Conservation (phyloP, 2,329 filamentous ascomycete genomes). For the Aspergillus jensenii region DNA sequence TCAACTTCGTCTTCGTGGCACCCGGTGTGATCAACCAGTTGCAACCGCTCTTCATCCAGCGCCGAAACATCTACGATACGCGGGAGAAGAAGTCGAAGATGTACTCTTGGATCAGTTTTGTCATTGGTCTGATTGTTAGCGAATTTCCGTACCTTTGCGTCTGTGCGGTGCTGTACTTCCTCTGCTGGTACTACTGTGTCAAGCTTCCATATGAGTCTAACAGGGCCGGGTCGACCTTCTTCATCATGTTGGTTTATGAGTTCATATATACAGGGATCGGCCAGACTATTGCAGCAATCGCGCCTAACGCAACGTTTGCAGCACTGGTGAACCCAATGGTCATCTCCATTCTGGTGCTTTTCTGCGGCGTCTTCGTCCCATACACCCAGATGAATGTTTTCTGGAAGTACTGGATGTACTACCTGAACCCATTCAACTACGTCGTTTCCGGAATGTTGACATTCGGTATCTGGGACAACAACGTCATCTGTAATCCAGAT, state of each 20-base stretch:
- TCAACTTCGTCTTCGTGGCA: conserved; percentile 58
- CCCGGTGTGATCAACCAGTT: conserved; percentile 60
- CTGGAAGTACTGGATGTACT: conserved; percentile 67
- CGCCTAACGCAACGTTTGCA: conserved; percentile 65
- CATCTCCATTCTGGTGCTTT: conserved; percentile 68
- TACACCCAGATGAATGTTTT: conserved; percentile 64
- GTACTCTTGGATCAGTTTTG: conserved; percentile 61
- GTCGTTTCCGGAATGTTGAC: conserved; percentile 57
- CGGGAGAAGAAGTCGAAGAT: conserved; percentile 63
- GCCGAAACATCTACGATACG: conserved; percentile 58
- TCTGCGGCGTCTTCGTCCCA: conserved; percentile 70
- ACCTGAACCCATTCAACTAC: conserved; percentile 62
- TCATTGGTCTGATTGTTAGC: conserved; percentile 52
- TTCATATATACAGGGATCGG: conserved; percentile 71
- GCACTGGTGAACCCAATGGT: conserved; percentile 74
- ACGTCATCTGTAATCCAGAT: conserved; percentile 47
- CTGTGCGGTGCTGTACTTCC: conserved; percentile 48
- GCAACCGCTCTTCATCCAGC: conserved; percentile 59
- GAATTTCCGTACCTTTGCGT: conserved; percentile 50
- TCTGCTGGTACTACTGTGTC: conserved; percentile 54
- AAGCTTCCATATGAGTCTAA: background rate
- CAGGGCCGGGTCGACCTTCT: conserved; percentile 49
- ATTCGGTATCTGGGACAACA: conserved; percentile 51
- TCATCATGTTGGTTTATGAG: conserved; percentile 73
- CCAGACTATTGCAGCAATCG: conserved; percentile 77